These are phyloP conservation scores for Saprolegnia diclina DNA, from an alignment of 352 stramenopile genomes.

Conservation along the genomic window DNA sequence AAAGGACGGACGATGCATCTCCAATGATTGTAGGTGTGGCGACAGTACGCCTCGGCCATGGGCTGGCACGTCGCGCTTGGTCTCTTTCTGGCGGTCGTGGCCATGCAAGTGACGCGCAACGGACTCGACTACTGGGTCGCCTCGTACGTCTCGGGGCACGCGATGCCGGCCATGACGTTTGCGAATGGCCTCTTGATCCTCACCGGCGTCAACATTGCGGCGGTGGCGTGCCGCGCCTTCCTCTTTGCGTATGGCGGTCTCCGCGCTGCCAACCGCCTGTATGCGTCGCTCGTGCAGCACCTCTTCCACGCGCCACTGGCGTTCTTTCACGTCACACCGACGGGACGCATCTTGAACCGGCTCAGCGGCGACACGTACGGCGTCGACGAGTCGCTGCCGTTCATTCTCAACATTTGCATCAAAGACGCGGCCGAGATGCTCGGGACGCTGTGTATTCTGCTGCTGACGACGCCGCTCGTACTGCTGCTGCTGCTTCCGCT, in stretches of 20 bases:
- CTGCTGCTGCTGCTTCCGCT: slow-evolving; percentile 66
- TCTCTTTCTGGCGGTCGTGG: slow-evolving; percentile 44
- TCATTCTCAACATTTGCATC: slow-evolving; percentile 86
- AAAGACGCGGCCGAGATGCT: slow-evolving; percentile 70
- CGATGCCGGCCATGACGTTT: slow-evolving; percentile 46
- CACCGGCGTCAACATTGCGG: slow-evolving; percentile 52
- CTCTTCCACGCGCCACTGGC: slow-evolving; percentile 52
- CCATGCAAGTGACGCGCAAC: slow-evolving; percentile 79
- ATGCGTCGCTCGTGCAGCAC: slow-evolving; percentile 42
- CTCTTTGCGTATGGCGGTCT: slow-evolving; percentile 81
- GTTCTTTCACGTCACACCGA: slow-evolving; percentile 69
- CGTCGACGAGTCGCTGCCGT: slow-evolving; percentile 84
- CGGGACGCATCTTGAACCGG: slow-evolving; percentile 68
- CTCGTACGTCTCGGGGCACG: slow-evolving; percentile 59
- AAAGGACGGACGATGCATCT: too few relatives aligned
- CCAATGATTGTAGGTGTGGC: slow-evolving; percentile 43
- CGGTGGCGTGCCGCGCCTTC: slow-evolving; percentile 74
- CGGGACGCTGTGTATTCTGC: slow-evolving; percentile 66
- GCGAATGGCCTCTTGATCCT: slow-evolving; percentile 55
- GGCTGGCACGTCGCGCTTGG: slow-evolving; percentile 40
- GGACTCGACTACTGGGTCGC: slow-evolving; percentile 80
- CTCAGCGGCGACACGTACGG: slow-evolving; percentile 76
- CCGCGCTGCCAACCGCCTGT: slow-evolving; percentile 54
- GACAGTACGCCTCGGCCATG: slow-evolving; percentile 46
- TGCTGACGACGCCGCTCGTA: slow-evolving; percentile 74